Evolutionary conservation across 257 asterid species (phyloP).

Genomic region (Solanum ossicruentum): DNA sequence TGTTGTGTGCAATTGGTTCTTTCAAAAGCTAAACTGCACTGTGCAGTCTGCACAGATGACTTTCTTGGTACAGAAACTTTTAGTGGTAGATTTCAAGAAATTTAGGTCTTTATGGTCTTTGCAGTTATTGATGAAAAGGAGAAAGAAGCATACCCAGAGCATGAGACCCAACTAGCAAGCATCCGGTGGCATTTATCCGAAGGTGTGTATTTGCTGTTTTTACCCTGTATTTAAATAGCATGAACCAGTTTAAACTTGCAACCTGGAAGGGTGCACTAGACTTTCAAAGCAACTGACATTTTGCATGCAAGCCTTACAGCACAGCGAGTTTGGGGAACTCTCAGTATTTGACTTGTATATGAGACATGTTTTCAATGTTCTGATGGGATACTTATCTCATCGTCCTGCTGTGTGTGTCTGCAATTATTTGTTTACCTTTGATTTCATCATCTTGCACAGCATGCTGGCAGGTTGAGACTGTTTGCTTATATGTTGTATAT

Average conservation of each 20-base stretch:
- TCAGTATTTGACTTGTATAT: not conserved
- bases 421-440: not conserved
- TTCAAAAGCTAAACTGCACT: not conserved
- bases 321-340: not conserved
- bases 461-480: not conserved
- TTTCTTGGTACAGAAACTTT: conserved; percentile 6
- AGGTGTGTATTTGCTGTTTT: conserved; percentile 29
- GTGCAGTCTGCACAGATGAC: not conserved
- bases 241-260: not conserved
- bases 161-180: conserved; percentile 80
- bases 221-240: not conserved
- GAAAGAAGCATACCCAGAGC: conserved; percentile 64
- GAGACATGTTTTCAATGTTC: not conserved
- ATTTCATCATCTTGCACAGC: not conserved
- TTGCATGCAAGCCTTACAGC: not conserved
- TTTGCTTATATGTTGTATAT: not conserved
- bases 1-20: not conserved
- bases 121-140: conserved; percentile 89
- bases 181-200: conserved; percentile 94
- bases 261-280: not conserved
- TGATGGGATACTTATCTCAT: not conserved
- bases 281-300: not conserved
- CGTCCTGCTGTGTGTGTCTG: not conserved
- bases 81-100: conserved; percentile 6
- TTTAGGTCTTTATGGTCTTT: conserved; percentile 13